phyloP scores from a whole-genome alignment of 1,284 basidiomycete genomes.

The Mycena citricolor region DNA sequence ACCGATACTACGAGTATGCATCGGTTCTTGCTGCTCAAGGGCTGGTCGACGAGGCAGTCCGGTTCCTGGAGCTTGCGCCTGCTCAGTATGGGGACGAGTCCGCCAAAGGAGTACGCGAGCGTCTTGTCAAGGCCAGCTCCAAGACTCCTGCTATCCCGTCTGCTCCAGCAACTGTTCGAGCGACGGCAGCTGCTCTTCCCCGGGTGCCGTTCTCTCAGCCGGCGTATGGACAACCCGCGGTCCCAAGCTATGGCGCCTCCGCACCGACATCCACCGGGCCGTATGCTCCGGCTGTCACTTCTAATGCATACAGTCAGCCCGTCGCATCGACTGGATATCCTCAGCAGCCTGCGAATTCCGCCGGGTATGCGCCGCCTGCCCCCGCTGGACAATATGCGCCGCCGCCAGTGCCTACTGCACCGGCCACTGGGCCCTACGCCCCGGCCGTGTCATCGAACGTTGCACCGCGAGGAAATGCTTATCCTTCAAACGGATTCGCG shows the following conservation, averaged over 20 bases:
- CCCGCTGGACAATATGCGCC: conserved; percentile 25
- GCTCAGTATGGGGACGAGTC: conserved; percentile 73
- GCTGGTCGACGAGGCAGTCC: conserved; percentile 78
- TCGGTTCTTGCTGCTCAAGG: conserved; percentile 91
- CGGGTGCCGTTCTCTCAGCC: conserved; percentile 7
- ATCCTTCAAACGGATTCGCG: too few species aligned
- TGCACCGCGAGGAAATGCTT: too few species aligned
- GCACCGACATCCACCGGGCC: not conserved
- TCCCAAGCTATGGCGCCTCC: conserved; percentile 6
- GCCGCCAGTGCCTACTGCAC: too few species aligned
- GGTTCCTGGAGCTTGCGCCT: conserved; percentile 83
- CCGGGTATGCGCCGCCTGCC: conserved; percentile 21
- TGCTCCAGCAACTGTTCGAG: conserved; percentile 32
- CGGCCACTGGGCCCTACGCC: too few species aligned
- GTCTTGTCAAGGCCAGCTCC: conserved; percentile 42
- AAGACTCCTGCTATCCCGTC: conserved; percentile 41
- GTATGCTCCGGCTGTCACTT: not conserved
- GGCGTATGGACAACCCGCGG: conserved; percentile 6
- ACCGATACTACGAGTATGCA: conserved; percentile 95
- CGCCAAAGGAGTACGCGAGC: conserved; percentile 63
- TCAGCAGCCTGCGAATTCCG: conserved; percentile 2
- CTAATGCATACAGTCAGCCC: too few species aligned
- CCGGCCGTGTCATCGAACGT: too few species aligned
- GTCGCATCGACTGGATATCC: conserved; percentile 1
- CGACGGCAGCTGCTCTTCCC: conserved; percentile 26